Base-by-base conservation (phyloP, 129 eudicot genomes). In the Helichrysum umbraculigerum region DNA sequence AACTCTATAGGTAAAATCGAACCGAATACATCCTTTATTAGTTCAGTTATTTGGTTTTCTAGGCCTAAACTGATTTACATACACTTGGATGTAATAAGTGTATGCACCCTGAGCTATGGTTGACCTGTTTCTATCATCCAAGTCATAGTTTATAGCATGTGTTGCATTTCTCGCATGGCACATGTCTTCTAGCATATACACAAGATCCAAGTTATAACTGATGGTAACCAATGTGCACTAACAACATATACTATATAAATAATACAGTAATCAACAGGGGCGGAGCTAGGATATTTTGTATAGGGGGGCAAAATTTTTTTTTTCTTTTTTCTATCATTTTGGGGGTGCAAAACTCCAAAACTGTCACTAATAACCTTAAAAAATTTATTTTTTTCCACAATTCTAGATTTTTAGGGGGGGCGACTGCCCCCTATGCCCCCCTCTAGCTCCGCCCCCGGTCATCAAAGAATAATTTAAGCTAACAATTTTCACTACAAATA, bases 171-270 rank as follows among this genome's bases (percentile, higher is more conserved):
- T 39, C 9, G 12, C 47, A 39, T 39, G 8, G 12, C 12, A 37
- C 42, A 37, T 7, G 42, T 37, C 42, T 37, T 37, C n/a, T 37
- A 37, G 8, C 42, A 37, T n/a, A 37, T 8, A 39, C 2, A 2
- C 2, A 9, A 39, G 12, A 59, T 39, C 57, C 17, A 10, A 69
- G 44, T 6, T 21, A 2, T 21, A 5, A 47, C 33, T 32, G 12
- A 39, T 41, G n/a, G 44, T 74, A 63, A 74, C 25, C 62, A 62
- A 28, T 63, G 50, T 41, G 15, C 78, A 62, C 61, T 5, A 16
- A 74, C 39, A 42, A 32, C 30, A 28, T 60, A 60, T 61, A 42
- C 17, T 5, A 30, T 37, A 20, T 34, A 25, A 1, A 39, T 9
- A 39, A 41, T 37, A 9, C 12, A 37, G 29, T 28, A 4, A 4